Evolutionary conservation across 2,329 filamentous ascomycete genomes (phyloP), one percentile per base, ranked within the genome.

Genomic region (Talaromyces piceae): DNA sequence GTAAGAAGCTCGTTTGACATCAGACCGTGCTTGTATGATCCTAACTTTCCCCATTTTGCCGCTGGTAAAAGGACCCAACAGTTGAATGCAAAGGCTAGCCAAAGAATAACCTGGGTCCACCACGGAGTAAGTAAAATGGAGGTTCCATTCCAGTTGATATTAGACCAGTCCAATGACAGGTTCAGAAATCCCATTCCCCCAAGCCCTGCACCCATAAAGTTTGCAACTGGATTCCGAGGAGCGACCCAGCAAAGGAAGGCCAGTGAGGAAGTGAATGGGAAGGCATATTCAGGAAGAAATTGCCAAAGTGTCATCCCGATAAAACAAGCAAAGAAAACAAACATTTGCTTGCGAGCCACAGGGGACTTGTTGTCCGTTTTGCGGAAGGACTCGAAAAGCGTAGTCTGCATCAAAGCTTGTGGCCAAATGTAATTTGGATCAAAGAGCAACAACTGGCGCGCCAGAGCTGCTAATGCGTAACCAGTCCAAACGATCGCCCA

Each of bases 181-280:
- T 83, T 83, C 31, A 83, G 63, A 53, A 83, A 75, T 0, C 79
- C 80, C 77, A 83, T 81, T 4, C 80, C 80, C 3, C 80, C 80
- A n/a, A 82, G 73, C 0, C 80, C 80, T 4, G 76, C 75, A 1
- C 80, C 80, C 16, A 83, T 66, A 57, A 83, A 84, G 58, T 83
- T 84, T 54, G 78, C 80, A 0, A 76, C 71, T 2, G 72, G 63
- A 56, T 81, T 83, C 13, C 71, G 70, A 1, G 79, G 80, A 2
- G 80, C 80, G 2, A 84, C 78, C 80, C 80, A 83, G 65, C 81
- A 84, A 4, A 83, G 70, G 47, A 83, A 81, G 2, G 80, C 79
- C 6, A 83, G 68, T 0, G 80, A 82, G 6, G 75, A 77, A 1
- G 81, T 68, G 61, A 83, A 77, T 0, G 80, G 80, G 51, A 83